Evolutionary conservation across 352 stramenopile genomes (phyloP).

Genomic region (Thraustochytrium sp.): DNA sequence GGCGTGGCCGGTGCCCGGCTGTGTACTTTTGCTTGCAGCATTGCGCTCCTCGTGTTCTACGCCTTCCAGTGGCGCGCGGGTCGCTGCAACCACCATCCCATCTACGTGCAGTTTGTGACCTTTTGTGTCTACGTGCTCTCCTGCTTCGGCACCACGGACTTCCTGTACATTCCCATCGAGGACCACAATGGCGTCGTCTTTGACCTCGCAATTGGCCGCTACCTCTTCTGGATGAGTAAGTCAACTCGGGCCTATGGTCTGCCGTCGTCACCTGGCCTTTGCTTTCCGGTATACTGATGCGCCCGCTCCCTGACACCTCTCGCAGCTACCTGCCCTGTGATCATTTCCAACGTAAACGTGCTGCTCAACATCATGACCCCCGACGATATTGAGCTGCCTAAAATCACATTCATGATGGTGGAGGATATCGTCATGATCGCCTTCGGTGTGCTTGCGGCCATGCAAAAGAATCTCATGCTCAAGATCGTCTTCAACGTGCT

Average conservation of each 20-base stretch:
- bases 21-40: not conserved
- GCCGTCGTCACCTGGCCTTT: too few species aligned
- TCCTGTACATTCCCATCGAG: not conserved
- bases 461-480: not conserved
- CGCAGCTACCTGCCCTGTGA: conserved; percentile 11
- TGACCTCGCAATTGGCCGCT: not conserved
- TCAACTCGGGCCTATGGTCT: too few species aligned
- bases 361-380: conserved; percentile 5
- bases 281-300: too few species aligned
- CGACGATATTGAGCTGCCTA: not conserved
- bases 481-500: conserved; percentile 1
- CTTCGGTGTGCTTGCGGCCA: conserved; percentile 5
- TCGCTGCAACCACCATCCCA: not conserved
- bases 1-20: not conserved
- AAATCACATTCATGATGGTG: not conserved
- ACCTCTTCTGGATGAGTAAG: conserved; percentile 26
- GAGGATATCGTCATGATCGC: conserved; percentile 18
- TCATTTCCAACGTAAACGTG: conserved; percentile 12
- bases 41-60: not conserved
- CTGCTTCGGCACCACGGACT: conserved; percentile 3
- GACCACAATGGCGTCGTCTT: not conserved
- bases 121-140: conserved; percentile 5
- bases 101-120: conserved; percentile 4
- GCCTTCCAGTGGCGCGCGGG: not conserved
- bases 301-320: too few species aligned